A percentile compares a stretch with the other conserved stretches of the same genome.
Conservation (phyloP, 2,329 filamentous ascomycete genomes). For the Colletotrichum gigasporum region DNA sequence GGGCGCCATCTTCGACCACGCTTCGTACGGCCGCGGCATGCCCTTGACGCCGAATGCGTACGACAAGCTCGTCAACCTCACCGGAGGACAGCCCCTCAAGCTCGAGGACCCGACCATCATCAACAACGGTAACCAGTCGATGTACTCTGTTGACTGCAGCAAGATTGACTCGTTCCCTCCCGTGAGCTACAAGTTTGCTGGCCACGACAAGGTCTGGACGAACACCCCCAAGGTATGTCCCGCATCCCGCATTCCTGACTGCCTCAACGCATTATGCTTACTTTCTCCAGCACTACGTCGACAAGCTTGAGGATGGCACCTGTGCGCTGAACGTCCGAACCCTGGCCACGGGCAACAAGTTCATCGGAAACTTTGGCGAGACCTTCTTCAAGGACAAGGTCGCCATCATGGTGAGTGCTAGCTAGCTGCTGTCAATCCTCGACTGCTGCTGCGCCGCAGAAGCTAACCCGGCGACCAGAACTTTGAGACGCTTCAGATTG, state of each 20-base stretch:
- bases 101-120: slow-evolving; percentile 23
- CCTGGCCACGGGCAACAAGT: slow-evolving; percentile 29
- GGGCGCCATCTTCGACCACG: slow-evolving; percentile 35
- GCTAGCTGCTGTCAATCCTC: too few species aligned
- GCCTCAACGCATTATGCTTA: too few species aligned
- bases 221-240: slow-evolving; percentile 16
- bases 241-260: too few species aligned
- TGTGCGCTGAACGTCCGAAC: slow-evolving; percentile 33
- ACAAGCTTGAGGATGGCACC: slow-evolving; percentile 25
- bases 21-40: slow-evolving; percentile 31
- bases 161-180: too few species aligned
- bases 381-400: slow-evolving; percentile 34
- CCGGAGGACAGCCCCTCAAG: slow-evolving; percentile 21
- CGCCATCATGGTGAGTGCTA: slow-evolving; percentile 21
- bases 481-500: too few species aligned
- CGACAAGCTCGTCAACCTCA: slow-evolving; percentile 29
- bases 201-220: slow-evolving; percentile 28
- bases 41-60: slow-evolving; percentile 33
- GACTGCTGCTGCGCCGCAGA: too few species aligned
- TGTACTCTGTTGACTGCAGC: slow-evolving; percentile 32
- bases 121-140: slow-evolving; percentile 33
- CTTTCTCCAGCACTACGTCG: slow-evolving; percentile 34
- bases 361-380: slow-evolving; percentile 36
- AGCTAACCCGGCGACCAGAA: too few species aligned
- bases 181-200: too few species aligned